Conservation (phyloP, 192 early-diverging fungal species). For the Podila verticillata region DNA sequence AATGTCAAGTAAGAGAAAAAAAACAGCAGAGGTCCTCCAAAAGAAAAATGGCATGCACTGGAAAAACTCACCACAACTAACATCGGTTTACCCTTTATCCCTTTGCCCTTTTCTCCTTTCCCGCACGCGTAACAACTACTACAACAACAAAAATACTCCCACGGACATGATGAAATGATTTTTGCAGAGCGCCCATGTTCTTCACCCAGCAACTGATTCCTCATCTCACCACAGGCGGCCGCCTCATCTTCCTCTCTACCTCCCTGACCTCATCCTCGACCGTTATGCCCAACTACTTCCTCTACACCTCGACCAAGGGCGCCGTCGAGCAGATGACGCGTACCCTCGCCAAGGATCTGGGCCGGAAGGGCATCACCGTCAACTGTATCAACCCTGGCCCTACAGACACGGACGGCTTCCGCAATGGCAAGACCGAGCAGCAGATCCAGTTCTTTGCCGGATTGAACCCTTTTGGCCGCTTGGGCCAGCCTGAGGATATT, state of each 20-base stretch:
- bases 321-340: conserved; percentile 83
- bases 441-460: conserved; percentile 9
- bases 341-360: conserved; percentile 69
- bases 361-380: conserved; percentile 29
- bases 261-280: conserved; percentile 75
- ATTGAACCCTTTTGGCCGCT: conserved; percentile 1
- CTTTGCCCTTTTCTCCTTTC: conserved; percentile 12
- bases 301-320: conserved; percentile 86
- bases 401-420: conserved; percentile 41
- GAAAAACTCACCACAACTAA: not conserved
- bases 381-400: conserved; percentile 36
- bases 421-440: conserved; percentile 18
- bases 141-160: not conserved
- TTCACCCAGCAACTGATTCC: conserved; percentile 80
- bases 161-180: too few species aligned
- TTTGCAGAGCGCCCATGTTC: conserved; percentile 79
- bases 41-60: not conserved
- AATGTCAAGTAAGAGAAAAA: conserved; percentile 62
- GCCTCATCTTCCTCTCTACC: conserved; percentile 79
- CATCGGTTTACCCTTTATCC: not conserved
- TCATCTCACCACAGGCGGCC: conserved; percentile 76
- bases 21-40: not conserved
- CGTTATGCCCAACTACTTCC: conserved; percentile 73
- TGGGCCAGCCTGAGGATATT: conserved; percentile 37
- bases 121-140: conserved; percentile 28